These are phyloP conservation scores for Ustilago hordei DNA, from an alignment of 1,284 basidiomycete species.

Conservation along the genomic window DNA sequence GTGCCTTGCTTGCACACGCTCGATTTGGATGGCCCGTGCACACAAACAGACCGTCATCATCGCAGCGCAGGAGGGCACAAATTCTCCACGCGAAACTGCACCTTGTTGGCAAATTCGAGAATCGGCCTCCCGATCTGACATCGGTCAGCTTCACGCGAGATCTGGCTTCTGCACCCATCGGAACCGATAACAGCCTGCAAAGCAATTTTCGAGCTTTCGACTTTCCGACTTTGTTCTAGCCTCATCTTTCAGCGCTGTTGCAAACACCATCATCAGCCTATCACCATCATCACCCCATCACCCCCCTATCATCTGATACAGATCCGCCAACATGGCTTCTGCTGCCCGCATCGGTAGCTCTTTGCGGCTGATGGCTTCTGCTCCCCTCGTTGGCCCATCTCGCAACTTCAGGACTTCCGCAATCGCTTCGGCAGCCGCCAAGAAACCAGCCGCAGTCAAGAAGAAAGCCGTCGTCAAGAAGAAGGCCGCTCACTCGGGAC, in stretches of 20 bases:
- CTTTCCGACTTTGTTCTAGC: slow-evolving; percentile 11
- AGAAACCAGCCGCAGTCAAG: slow-evolving; percentile 54
- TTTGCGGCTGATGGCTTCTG: slow-evolving; percentile 17
- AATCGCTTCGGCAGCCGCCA: slow-evolving; percentile 36
- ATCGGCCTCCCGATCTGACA: not conserved
- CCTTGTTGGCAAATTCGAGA: not conserved
- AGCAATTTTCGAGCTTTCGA: slow-evolving; percentile 28
- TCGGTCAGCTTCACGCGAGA: not conserved
- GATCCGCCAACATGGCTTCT: slow-evolving; percentile 22
- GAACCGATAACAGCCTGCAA: slow-evolving; percentile 16
- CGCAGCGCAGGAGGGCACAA: not conserved
- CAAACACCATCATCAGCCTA: not conserved
- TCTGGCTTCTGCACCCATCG: slow-evolving; percentile 17
- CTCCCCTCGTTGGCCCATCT: slow-evolving; percentile 10
- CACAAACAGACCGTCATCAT: slow-evolving; percentile 28
- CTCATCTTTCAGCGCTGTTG: not conserved
- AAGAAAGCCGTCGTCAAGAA: slow-evolving; percentile 63
- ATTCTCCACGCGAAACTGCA: not conserved
- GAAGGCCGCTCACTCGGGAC: slow-evolving; percentile 42
- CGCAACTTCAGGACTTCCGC: slow-evolving; percentile 32
- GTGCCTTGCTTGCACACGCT: not conserved
- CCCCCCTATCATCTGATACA: not conserved
- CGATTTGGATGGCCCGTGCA: slow-evolving; percentile 22
- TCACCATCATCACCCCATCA: not conserved
- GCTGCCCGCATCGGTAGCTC: slow-evolving; percentile 27